Evolutionary conservation across 495 filamentous ascomycete species (phyloP), one percentile per base, ranked within the genome.

Genomic region (Barbatosphaeria neglecta): DNA sequence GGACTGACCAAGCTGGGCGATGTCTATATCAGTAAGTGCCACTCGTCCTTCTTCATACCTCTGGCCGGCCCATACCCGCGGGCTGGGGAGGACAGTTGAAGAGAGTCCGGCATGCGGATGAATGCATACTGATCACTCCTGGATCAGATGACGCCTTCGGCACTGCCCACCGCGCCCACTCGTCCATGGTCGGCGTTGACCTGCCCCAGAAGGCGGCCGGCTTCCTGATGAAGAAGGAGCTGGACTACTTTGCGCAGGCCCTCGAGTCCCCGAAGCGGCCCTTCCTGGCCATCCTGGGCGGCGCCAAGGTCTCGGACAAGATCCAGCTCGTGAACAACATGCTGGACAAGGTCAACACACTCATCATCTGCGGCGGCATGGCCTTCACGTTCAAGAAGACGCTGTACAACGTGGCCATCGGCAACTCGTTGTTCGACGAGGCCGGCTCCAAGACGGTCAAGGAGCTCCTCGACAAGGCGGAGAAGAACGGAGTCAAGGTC

Each of bases 341-440:
- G 42, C 82, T 99, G 41, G 82, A 86, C 62, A 99, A 99, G 77
- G 86, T 99, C 56, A 76, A 99, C 76, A 90, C 81, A 65, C 79
- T 99, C 53, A 84, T 97, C 67, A 86, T 99, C 73, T 94, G 90
- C 60, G 92, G 92, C 53, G 92, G 83, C 52, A 99, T 99, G 92
- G 88, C 92, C 23, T 99, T 96, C 78, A 99, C 92, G 50, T 97
- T 99, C 80, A 97, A 97, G 82, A 98, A 98, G 79, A 90, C 88
- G 33, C 75, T 97, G 33, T 80, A 96, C 68, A 72, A 75, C 59
- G 80, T 98, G 45, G 76, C 81, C 69, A 99, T 99, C 54, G 92
- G 92, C 42, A 87, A 80, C 75, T 85, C 78, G 37, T 76, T 97
- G 46, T 99, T 95, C 65, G 92, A 99, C 62, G 90, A 96, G 71